Percentiles rank a stretch among this genome's conserved stretches.
phyloP scores from a whole-genome alignment of 192 early-diverging fungal genomes.

The Linnemannia zychae region DNA sequence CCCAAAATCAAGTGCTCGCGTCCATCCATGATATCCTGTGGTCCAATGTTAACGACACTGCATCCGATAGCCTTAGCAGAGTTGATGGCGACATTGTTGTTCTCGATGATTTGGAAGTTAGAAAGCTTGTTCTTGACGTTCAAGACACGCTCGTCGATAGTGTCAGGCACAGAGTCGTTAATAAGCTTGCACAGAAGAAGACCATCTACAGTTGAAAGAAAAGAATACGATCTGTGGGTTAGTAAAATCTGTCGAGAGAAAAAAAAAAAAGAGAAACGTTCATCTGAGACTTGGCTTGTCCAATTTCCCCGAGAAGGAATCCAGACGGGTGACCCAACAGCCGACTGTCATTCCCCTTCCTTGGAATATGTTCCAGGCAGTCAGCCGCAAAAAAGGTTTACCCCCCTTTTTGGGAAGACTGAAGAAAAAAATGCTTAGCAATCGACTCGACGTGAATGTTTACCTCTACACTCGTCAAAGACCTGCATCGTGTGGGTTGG shows the following conservation, averaged over 20 bases:
- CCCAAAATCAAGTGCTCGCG: conserved; percentile 97
- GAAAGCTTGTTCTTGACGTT: conserved; percentile 89
- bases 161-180: conserved; percentile 96
- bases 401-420: background rate
- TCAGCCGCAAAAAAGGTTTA: conserved; percentile 33
- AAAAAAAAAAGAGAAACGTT: background rate
- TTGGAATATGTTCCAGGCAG: conserved; percentile 12
- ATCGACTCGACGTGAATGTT: background rate
- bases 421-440: conserved; percentile 29
- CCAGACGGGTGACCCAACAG: background rate
- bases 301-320: background rate
- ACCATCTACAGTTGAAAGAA: conserved; percentile 70
- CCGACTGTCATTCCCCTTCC: background rate
- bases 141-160: conserved; percentile 99
- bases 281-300: background rate
- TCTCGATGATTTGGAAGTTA: conserved; percentile 98
- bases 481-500: conserved; percentile 95
- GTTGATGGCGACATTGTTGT: conserved; percentile 99
- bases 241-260: background rate
- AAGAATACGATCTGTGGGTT: background rate
- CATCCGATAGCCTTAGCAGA: conserved; percentile 99
- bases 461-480: conserved; percentile 95
- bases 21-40: conserved; percentile 96
- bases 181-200: conserved; percentile 97
- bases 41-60: conserved; percentile 98